phyloP scores from a whole-genome alignment of 495 filamentous ascomycete genomes.

The Staphylotrichum tortipilum region DNA sequence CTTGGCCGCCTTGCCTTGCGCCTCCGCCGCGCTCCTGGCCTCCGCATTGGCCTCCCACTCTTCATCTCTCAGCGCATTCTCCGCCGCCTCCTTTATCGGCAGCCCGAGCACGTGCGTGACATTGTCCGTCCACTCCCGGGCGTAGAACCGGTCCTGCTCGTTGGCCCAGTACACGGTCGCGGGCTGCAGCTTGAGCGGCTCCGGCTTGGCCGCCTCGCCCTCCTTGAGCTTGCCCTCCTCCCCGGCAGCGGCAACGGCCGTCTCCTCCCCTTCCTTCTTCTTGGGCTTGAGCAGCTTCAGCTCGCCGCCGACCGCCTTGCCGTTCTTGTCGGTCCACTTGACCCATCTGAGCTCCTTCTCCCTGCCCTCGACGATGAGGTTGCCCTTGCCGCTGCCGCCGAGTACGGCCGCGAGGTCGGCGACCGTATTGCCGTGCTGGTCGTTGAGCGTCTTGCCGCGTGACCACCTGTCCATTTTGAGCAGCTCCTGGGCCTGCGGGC shows the following conservation, averaged over 20 bases:
- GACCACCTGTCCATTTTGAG: slow-evolving; percentile 40
- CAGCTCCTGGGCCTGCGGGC: slow-evolving; percentile 36
- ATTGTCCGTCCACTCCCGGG: slow-evolving; percentile 56
- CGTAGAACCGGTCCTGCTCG: slow-evolving; percentile 55
- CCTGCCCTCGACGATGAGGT: slow-evolving; percentile 35
- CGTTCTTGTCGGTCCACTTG: slow-evolving; percentile 4
- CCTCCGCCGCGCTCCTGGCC: not conserved
- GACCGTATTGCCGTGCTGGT: slow-evolving; percentile 81
- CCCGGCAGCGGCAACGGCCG: slow-evolving; percentile 15
- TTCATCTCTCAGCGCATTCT: not conserved
- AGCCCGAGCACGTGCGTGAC: slow-evolving; percentile 48
- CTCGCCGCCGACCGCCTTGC: not conserved
- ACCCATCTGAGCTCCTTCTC: slow-evolving; percentile 18
- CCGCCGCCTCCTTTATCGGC: slow-evolving; percentile 29
- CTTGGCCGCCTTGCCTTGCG: not conserved
- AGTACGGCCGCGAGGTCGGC: slow-evolving; percentile 83
- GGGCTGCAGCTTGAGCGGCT: slow-evolving; percentile 24
- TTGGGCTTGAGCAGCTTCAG: slow-evolving; percentile 12
- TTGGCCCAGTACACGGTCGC: slow-evolving; percentile 60
- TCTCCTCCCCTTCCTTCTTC: slow-evolving; percentile 13
- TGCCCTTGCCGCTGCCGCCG: slow-evolving; percentile 38
- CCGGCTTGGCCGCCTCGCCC: no score
- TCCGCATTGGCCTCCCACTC: slow-evolving; percentile 10
- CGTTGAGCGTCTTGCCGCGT: slow-evolving; percentile 58
- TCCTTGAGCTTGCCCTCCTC: not conserved